Evolutionary conservation across 768 basidiomycete species (phyloP).

Genomic region (Boletellus sp.): DNA sequence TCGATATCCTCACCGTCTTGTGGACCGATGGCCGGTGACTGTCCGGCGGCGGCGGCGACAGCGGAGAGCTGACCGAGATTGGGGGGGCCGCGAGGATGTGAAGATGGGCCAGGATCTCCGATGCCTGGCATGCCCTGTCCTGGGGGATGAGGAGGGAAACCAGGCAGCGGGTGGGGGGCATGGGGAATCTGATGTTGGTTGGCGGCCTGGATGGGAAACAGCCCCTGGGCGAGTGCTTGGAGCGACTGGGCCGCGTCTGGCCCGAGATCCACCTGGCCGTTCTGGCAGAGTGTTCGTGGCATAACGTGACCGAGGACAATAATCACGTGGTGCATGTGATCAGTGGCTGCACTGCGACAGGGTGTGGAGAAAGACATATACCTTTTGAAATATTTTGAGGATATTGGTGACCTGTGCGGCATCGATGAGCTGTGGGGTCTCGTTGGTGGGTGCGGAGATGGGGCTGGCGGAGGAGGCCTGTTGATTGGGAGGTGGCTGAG

Average conservation of each 20-base stretch:
- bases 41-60: constrained; percentile 41
- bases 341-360: background rate
- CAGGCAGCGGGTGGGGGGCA: constrained; percentile 10
- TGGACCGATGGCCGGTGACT: constrained; percentile 29
- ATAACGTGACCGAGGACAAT: constrained; percentile 21
- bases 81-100: constrained; percentile 66
- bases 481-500: constrained; percentile 1
- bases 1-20: constrained; percentile 20
- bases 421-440: constrained; percentile 34
- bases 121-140: constrained; percentile 40
- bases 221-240: constrained; percentile 49
- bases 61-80: constrained; percentile 57
- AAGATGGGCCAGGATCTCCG: constrained; percentile 68
- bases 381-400: constrained; percentile 59
- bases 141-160: background rate
- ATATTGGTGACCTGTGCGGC: constrained; percentile 57
- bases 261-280: constrained; percentile 49
- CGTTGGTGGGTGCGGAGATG: constrained; percentile 5
- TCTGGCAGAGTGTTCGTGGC: constrained; percentile 28
- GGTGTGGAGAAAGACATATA: constrained; percentile 29
- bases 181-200: constrained; percentile 34
- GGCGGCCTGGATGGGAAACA: constrained; percentile 25
- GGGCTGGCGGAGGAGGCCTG: constrained; percentile 11
- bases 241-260: constrained; percentile 61
- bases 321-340: constrained; percentile 22